Conservation (phyloP, 805 yeast genomes). For the Starmerella potacharoeniae region DNA sequence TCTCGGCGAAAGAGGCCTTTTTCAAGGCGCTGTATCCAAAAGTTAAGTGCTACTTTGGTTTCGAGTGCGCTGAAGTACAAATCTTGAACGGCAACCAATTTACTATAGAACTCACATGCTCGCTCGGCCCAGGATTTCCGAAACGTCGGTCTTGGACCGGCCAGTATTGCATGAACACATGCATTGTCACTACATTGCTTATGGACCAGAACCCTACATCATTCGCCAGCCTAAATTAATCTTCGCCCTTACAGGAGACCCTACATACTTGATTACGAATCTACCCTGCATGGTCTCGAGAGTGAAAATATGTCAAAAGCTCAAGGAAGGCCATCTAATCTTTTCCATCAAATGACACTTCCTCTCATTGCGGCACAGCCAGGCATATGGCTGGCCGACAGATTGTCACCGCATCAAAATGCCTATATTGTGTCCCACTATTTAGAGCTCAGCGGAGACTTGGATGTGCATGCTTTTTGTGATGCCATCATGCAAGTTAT, state of each 20-base stretch:
- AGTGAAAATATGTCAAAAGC: background rate
- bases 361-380: slow-evolving; percentile 18
- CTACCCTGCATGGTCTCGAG: background rate
- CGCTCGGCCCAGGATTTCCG: background rate
- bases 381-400: slow-evolving; percentile 16
- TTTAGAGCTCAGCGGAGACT: slow-evolving; percentile 5
- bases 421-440: slow-evolving; percentile 12
- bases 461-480: slow-evolving; percentile 1
- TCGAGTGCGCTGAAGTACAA: slow-evolving; percentile 8
- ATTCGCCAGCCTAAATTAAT: too few relatives aligned
- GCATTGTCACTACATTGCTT: background rate
- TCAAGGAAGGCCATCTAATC: background rate
- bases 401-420: slow-evolving; percentile 9
- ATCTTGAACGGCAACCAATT: background rate
- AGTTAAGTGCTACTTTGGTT: slow-evolving; percentile 6
- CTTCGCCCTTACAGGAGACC: background rate
- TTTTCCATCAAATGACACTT: background rate
- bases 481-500: slow-evolving; percentile 8
- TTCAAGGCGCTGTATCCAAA: slow-evolving; percentile 13
- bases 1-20: slow-evolving; percentile 15
- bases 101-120: background rate
- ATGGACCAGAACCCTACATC: background rate
- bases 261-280: background rate
- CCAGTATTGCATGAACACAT: background rate
- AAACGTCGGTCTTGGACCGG: background rate